These are phyloP conservation scores for Pichia sp. DNA, from an alignment of 1,139 yeast species.

Conservation along the genomic window DNA sequence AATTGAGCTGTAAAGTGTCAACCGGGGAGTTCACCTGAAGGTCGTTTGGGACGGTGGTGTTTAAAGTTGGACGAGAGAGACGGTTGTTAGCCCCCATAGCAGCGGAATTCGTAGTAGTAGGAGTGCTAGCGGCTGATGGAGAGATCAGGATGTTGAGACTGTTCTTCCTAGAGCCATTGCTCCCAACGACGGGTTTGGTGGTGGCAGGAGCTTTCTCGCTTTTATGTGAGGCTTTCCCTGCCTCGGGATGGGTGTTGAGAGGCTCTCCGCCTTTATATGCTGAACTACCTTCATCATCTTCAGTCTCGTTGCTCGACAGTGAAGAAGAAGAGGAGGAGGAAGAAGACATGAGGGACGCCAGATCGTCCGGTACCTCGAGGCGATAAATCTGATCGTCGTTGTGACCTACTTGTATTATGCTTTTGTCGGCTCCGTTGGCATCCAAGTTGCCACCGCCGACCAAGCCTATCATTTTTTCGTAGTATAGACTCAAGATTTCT, in stretches of 20 bases:
- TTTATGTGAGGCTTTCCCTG: neutral
- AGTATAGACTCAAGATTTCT: conserved; percentile 53
- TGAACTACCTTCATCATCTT: conserved; percentile 4
- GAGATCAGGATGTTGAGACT: neutral
- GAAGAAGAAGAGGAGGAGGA: neutral
- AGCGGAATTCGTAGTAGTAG: neutral
- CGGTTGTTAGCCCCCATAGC: neutral
- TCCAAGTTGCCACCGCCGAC: conserved; percentile 41
- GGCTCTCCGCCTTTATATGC: neutral
- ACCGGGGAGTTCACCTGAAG: neutral
- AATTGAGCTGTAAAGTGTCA: neutral
- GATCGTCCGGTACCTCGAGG: conserved; percentile 7
- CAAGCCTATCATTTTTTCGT: conserved; percentile 54
- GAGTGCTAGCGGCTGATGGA: neutral
- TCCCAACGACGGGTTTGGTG: neutral
- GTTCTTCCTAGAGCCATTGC: neutral
- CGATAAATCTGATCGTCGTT: conserved; percentile 25
- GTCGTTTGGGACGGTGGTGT: neutral
- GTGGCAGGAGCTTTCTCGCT: neutral
- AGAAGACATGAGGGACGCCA: neutral
- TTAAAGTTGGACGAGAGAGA: neutral
- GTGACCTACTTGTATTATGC: conserved; percentile 21
- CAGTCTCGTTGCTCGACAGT: conserved; percentile 10
- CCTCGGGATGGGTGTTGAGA: neutral
- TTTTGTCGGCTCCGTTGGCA: neutral